phyloP scores from a whole-genome alignment of 768 basidiomycete species.

The Kwoniella dejecticola region DNA sequence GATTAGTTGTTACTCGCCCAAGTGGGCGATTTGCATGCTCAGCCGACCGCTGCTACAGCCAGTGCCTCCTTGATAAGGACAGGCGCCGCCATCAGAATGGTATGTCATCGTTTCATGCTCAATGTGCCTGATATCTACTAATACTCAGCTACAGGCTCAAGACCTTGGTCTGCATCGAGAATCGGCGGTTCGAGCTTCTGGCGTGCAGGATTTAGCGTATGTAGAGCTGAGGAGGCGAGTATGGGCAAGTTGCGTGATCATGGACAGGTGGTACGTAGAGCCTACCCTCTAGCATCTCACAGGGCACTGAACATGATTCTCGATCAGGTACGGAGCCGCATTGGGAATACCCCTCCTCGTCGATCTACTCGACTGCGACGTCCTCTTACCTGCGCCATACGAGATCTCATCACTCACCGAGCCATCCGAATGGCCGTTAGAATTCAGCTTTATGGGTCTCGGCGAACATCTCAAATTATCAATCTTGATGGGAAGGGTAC shows the following conservation, averaged over 20 bases:
- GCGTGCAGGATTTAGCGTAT: constrained; percentile 51
- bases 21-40: constrained; percentile 85
- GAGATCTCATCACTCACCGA: constrained; percentile 59
- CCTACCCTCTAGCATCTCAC: neutral
- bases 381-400: constrained; percentile 84
- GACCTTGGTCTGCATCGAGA: constrained; percentile 93
- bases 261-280: constrained; percentile 78
- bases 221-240: constrained; percentile 85
- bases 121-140: too few relatives aligned
- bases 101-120: constrained; percentile 53
- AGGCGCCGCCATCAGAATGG: constrained; percentile 88
- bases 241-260: constrained; percentile 93
- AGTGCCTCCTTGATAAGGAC: constrained; percentile 83
- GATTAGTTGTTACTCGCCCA: constrained; percentile 38
- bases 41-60: constrained; percentile 79
- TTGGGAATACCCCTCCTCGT: constrained; percentile 96
- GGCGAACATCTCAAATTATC: constrained; percentile 87
- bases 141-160: constrained; percentile 81
- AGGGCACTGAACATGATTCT: too few relatives aligned
- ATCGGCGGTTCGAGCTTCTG: constrained; percentile 61
- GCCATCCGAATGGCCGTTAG: constrained; percentile 61
- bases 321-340: constrained; percentile 73
- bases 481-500: constrained; percentile 83
- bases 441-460: constrained; percentile 32
- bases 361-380: constrained; percentile 94